Conservation (phyloP, 1,284 basidiomycete species). For the Cryptococcus sp. region DNA sequence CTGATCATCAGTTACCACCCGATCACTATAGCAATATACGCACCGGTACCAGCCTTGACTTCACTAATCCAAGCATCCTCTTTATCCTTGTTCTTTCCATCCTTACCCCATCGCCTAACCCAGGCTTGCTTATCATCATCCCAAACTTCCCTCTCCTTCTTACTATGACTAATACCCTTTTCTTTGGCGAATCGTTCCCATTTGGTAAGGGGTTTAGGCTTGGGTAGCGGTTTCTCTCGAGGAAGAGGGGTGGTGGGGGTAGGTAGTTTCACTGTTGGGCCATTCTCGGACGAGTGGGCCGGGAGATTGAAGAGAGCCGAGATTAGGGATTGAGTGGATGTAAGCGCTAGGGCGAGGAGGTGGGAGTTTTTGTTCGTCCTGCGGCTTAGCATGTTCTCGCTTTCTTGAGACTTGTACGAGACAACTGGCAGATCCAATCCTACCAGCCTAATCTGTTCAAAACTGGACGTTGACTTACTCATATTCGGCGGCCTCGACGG, state of each 20-base stretch:
- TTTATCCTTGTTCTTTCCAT: slow-evolving; percentile 81
- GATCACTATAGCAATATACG: slow-evolving; percentile 35
- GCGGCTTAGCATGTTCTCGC: neutral
- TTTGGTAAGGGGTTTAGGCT: slow-evolving; percentile 87
- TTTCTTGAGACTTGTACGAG: neutral
- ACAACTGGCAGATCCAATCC: neutral
- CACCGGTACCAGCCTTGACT: slow-evolving; percentile 78
- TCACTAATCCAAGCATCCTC: slow-evolving; percentile 93
- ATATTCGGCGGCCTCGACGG: slow-evolving; percentile 75
- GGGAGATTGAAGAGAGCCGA: slow-evolving; percentile 78
- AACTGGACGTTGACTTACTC: slow-evolving; percentile 51
- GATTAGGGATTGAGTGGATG: slow-evolving; percentile 79
- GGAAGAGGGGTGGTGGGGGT: slow-evolving; percentile 71
- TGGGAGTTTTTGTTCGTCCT: slow-evolving; percentile 75
- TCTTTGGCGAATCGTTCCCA: slow-evolving; percentile 94
- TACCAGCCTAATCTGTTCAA: neutral
- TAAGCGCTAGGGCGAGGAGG: slow-evolving; percentile 73
- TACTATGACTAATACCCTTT: slow-evolving; percentile 85
- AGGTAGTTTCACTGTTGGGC: slow-evolving; percentile 79
- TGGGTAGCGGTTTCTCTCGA: slow-evolving; percentile 86
- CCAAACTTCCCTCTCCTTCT: slow-evolving; percentile 78
- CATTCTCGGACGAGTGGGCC: slow-evolving; percentile 64
- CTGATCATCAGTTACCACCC: slow-evolving; percentile 7
- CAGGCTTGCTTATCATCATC: slow-evolving; percentile 93
- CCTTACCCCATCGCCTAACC: slow-evolving; percentile 87